Evolutionary conservation across 257 asterid genomes (phyloP).

Genomic region (Scutellaria galericulata): DNA sequence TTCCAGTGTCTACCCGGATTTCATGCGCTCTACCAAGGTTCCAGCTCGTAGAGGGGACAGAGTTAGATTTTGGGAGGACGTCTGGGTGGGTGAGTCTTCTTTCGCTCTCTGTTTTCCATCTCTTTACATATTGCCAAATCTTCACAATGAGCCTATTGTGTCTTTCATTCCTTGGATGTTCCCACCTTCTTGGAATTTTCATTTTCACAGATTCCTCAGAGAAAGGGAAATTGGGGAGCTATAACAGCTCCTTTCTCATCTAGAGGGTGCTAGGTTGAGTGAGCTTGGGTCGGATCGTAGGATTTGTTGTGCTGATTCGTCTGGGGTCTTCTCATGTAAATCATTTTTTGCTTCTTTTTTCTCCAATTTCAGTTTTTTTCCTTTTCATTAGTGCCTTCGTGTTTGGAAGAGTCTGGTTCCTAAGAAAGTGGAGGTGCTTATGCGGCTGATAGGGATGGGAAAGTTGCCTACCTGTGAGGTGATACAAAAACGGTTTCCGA

Average conservation of each 20-base stretch:
- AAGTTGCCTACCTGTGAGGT: not conserved
- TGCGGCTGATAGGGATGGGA: not conserved
- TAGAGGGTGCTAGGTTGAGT: not conserved
- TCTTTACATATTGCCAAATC: not conserved
- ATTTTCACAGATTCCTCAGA: not conserved
- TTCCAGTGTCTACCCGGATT: not conserved
- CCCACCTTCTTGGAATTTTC: not conserved
- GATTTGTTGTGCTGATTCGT: not conserved
- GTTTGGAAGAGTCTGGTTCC: not conserved
- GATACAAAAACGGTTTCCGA: not conserved
- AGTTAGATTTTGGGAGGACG: not conserved
- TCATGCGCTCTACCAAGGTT: not conserved
- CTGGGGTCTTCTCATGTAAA: not conserved
- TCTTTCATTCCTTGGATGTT: not conserved
- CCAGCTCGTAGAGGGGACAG: not conserved
- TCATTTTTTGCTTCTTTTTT: not conserved
- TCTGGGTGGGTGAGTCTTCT: not conserved
- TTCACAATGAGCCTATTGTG: not conserved
- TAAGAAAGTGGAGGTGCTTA: not conserved
- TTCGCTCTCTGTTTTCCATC: not conserved
- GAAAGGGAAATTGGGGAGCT: not conserved
- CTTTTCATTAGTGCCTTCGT: not conserved
- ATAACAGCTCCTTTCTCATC: not conserved
- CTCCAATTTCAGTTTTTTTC: not conserved
- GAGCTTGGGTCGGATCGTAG: not conserved